phyloP scores from a whole-genome alignment of 169 alveolate genomes.

The Plasmodium cynomolgi region DNA sequence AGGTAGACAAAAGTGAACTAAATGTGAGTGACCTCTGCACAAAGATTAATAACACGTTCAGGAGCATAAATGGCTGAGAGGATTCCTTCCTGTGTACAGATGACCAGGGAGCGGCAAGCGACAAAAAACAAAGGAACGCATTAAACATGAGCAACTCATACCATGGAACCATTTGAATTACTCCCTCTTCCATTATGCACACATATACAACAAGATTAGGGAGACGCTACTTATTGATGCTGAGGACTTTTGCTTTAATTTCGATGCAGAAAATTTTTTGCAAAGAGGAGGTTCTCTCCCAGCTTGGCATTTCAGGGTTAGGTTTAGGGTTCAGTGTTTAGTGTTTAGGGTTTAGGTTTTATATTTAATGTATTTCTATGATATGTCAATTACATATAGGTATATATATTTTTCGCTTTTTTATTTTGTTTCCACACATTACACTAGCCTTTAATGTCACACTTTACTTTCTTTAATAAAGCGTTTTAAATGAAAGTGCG shows the following conservation, averaged over 20 bases:
- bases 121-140: constrained; percentile 9
- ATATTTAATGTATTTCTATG: too few relatives aligned
- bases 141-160: constrained; percentile 1
- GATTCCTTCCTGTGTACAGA: not conserved
- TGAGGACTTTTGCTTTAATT: constrained; percentile 49
- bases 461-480: too few relatives aligned
- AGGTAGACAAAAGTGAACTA: constrained; percentile 28
- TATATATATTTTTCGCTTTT: too few relatives aligned
- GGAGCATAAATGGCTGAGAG: not conserved
- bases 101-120: not conserved
- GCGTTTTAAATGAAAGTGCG: too few relatives aligned
- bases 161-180: constrained; percentile 36
- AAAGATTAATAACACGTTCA: constrained; percentile 14
- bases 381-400: too few relatives aligned
- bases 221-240: constrained; percentile 40
- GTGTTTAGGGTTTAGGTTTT: too few relatives aligned
- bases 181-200: constrained; percentile 31
- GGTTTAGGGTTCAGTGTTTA: too few relatives aligned
- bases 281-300: constrained; percentile 4
- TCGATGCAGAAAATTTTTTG: constrained; percentile 27
- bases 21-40: constrained; percentile 23
- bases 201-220: constrained; percentile 18
- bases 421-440: too few relatives aligned
- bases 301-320: constrained; percentile 27
- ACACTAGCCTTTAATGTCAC: too few relatives aligned